Evolutionary conservation across 2,329 filamentous ascomycete species (phyloP), one percentile per base, ranked within the genome.

Genomic region (Ceratocystis albifundus): DNA sequence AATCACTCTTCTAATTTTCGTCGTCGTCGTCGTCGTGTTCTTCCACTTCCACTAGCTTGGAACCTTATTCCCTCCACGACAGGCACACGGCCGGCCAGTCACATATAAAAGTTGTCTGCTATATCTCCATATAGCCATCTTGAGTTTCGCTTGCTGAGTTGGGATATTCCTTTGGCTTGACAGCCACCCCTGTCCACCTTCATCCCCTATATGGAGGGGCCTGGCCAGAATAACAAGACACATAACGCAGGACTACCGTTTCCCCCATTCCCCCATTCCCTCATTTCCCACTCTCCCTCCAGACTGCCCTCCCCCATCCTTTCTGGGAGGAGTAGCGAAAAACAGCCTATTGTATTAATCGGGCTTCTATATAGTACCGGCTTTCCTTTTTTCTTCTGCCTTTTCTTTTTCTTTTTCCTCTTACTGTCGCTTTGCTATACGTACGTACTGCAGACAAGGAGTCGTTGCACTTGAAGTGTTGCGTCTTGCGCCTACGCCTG

Each of bases 111-210:
- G 53, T 32, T 17, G 25, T 59, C 25, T 59, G 53, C 53, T 59
- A 59, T 63, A 63, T 46, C 61, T 44, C 41, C 41, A 63, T 63
- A 48, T 63, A 50, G 25, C 41, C 61, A 7, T 46, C 61, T 48
- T 63, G 61, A 63, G 20, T 20, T 44, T 63, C 44, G 61, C 61
- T 63, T 63, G 61, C 61, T 50, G 41, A 28, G 44, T 48, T 63
- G 61, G 61, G 48, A 17, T 63, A 59, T 59, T 59, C 53, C 53
- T 59, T 59, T 59, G 53, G 53, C 53, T 59, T 59, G 53, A 59
- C 53, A 59, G 53, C 28, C 25, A 32, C 28, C 53, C 53, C 17
- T 50, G 25, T 17, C 45, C 17, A n/a, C n/a, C 46, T 7, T 20
- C 46, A 10, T 41, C 36, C 36, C 36, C 36, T 20, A 22, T 50